These are phyloP conservation scores for Apocynum venetum DNA, from an alignment of 257 asterid genomes.

Conservation along the genomic window DNA sequence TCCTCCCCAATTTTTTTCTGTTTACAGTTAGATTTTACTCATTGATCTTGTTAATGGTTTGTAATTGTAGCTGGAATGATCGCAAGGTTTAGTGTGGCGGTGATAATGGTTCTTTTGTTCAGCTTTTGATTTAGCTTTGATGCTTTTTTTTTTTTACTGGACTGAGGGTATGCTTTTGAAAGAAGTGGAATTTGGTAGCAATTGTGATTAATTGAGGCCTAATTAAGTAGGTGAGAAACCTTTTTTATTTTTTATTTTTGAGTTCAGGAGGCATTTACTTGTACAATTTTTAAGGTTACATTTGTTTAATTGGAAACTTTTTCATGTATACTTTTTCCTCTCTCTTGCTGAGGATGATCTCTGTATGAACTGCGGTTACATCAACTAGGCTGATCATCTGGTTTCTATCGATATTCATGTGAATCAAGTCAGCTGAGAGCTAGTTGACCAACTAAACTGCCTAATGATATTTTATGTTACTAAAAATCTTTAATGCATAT, in stretches of 20 bases:
- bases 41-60: not conserved
- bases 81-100: not conserved
- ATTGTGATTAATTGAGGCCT: not conserved
- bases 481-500: conserved; percentile 11
- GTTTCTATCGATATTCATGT: not conserved
- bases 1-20: not conserved
- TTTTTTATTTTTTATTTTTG: not conserved
- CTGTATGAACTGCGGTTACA: not conserved
- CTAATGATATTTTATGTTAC: conserved; percentile 6
- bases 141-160: not conserved
- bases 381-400: not conserved
- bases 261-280: not conserved
- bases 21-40: not conserved
- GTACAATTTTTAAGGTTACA: not conserved
- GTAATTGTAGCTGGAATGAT: not conserved
- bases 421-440: not conserved
- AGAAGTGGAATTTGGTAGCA: not conserved
- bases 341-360: not conserved
- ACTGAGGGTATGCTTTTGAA: not conserved
- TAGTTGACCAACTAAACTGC: not conserved
- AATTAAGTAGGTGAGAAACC: not conserved
- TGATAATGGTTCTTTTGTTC: not conserved
- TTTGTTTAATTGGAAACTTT: not conserved
- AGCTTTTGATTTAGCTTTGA: not conserved
- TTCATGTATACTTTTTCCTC: not conserved